Evolutionary conservation across 2,329 filamentous ascomycete genomes (phyloP), one percentile per base, ranked within the genome.

Genomic region (Clathrospora elynae): DNA sequence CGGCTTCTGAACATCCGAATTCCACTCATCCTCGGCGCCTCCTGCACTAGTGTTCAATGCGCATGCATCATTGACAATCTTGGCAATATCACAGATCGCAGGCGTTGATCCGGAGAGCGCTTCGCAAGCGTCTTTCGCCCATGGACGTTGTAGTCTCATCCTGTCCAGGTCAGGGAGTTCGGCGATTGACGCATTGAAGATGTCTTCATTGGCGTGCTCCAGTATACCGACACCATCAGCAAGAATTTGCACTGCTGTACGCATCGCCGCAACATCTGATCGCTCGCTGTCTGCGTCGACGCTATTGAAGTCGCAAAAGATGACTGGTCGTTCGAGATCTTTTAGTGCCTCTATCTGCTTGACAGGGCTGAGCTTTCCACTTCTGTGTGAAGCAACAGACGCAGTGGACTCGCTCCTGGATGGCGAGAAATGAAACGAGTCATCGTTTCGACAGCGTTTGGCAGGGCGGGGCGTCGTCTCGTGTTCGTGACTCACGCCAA

Each of bases 11-110:
- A 57, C 53, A 33, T 57, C 40, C 17, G 56, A 35, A 30, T 62
- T 59, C 50, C 53, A 62, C 7, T 59, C 50, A 28, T 59, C 51
- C 41, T 62, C 53, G 24, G 45, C 52, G 11, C 35, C 46, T 13
- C 57, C 55, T 36, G 44, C 33, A 10, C 49, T 46, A 39, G 26
- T 40, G 28, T 61, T 55, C 33, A 49, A 38, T 26, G 39, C 46
- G 23, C 39, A 33, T 46, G 45, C 53, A 24, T 30, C 37, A 22
- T 45, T 18, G 30, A 57, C 50, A 42, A 60, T 60, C 11, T 36
- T 45, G 16, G 42, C 17, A 35, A 54, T 28, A 4, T 48, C 17
- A 20, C 34, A 18, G 23, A 36, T 46, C n/a, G 42, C 25, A 44
- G 57, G 49, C 46, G 50, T 58, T 28, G 40, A 34, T 41, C 54